phyloP scores from a whole-genome alignment of 2,329 filamentous ascomycete genomes.

The Westerdykella ornata region DNA sequence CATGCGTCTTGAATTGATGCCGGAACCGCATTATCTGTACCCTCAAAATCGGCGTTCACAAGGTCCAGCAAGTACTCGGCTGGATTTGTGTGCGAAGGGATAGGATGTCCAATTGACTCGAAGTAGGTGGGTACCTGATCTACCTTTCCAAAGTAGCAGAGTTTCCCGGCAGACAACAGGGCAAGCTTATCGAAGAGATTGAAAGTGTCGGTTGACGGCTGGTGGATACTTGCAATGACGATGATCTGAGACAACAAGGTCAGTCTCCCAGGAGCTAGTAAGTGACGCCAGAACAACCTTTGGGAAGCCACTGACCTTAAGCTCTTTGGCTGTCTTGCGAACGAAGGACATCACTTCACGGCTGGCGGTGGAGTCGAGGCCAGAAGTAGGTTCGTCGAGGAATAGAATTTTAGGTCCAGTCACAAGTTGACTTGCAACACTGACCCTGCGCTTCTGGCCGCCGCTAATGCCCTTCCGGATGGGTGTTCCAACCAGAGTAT shows the following conservation, averaged over 20 bases:
- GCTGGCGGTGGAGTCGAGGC: conserved; percentile 70
- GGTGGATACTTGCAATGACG: conserved; percentile 76
- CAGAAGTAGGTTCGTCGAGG: conserved; percentile 77
- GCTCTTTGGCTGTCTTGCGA: conserved; percentile 56
- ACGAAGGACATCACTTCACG: conserved; percentile 72
- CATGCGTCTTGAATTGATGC: conserved; percentile 43
- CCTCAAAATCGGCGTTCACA: conserved; percentile 68
- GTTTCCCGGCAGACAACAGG: conserved; percentile 62
- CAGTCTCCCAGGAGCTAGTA: not conserved
- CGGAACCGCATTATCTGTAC: conserved; percentile 7
- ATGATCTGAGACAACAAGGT: conserved; percentile 50
- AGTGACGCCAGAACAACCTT: not conserved
- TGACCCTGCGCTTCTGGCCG: conserved; percentile 74
- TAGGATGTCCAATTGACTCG: conserved; percentile 50
- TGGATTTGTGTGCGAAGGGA: conserved; percentile 68
- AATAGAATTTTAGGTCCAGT: conserved; percentile 76
- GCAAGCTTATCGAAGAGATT: conserved; percentile 73
- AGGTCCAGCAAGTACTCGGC: conserved; percentile 74
- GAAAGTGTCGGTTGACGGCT: conserved; percentile 74
- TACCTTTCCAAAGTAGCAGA: conserved; percentile 66
- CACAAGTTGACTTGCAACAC: conserved; percentile 74
- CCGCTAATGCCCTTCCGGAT: conserved; percentile 78
- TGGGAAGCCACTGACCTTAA: conserved; percentile 54
- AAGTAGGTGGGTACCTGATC: conserved; percentile 57
- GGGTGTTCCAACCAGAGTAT: conserved; percentile 72